Conservation (phyloP, 1,284 basidiomycete genomes). For the Fomitiporia mediterranea region DNA sequence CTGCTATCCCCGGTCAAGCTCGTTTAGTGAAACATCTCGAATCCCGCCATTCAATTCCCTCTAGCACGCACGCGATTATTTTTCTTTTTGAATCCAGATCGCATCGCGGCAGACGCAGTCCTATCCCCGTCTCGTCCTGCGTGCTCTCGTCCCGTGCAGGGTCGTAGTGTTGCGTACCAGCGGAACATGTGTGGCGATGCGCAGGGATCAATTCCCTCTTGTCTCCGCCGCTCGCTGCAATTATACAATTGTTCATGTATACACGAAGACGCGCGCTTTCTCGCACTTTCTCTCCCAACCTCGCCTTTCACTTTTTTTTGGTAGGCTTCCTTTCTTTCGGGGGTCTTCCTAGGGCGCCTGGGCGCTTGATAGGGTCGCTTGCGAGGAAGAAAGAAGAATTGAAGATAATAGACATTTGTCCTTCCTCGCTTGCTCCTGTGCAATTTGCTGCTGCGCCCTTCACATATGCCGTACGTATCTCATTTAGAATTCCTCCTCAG, state of each 20-base stretch:
- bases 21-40: too few relatives aligned
- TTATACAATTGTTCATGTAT: background rate
- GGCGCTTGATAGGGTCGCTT: background rate
- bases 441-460: background rate
- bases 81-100: background rate
- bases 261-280: background rate
- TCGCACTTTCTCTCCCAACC: too few relatives aligned
- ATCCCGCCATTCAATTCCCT: too few relatives aligned
- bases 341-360: background rate
- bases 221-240: background rate
- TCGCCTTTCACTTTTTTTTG: too few relatives aligned
- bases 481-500: too few relatives aligned
- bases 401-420: background rate
- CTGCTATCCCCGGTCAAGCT: conserved; percentile 6
- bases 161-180: background rate
- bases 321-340: too few relatives aligned
- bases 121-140: background rate
- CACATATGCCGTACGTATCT: background rate
- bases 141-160: background rate
- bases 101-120: background rate
- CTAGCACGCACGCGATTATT: too few relatives aligned
- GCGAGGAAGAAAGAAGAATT: background rate
- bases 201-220: background rate
- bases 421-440: background rate
- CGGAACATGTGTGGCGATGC: conserved; percentile 2